These are phyloP conservation scores for Lachnellula occidentalis DNA, from an alignment of 2,329 filamentous ascomycete genomes.

Conservation along the genomic window DNA sequence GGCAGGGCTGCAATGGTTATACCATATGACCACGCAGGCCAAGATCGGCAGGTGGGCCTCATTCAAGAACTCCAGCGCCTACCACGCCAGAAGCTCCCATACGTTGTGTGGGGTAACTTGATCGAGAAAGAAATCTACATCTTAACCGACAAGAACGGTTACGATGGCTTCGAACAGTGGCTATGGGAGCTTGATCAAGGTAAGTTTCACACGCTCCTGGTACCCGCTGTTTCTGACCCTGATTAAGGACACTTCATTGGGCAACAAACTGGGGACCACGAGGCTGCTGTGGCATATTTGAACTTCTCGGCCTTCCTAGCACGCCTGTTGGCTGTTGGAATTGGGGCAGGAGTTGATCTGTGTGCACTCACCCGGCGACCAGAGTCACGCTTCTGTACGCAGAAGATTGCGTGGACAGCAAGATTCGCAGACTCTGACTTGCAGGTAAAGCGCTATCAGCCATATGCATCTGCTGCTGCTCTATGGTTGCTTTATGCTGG, in stretches of 20 bases:
- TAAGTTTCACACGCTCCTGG: not conserved
- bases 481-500: not conserved
- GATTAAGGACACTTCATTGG: not conserved
- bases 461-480: not conserved
- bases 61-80: not conserved
- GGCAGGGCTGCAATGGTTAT: not conserved
- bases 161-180: not conserved
- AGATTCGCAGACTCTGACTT: not conserved
- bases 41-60: not conserved
- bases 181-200: not conserved
- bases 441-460: not conserved
- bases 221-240: not conserved
- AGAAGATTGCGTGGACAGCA: conserved; percentile 1
- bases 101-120: no score
- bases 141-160: no score
- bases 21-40: not conserved
- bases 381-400: not conserved
- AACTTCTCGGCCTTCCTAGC: not conserved
- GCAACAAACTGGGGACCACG: no score
- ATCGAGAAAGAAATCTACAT: no score
- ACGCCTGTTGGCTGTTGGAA: not conserved
- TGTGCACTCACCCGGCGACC: no score
- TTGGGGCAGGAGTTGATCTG: not conserved
- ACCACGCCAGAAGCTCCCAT: no score
- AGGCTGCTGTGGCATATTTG: not conserved